These are phyloP conservation scores for Trametes pubescens DNA, from an alignment of 1,284 basidiomycete species.

Conservation along the genomic window DNA sequence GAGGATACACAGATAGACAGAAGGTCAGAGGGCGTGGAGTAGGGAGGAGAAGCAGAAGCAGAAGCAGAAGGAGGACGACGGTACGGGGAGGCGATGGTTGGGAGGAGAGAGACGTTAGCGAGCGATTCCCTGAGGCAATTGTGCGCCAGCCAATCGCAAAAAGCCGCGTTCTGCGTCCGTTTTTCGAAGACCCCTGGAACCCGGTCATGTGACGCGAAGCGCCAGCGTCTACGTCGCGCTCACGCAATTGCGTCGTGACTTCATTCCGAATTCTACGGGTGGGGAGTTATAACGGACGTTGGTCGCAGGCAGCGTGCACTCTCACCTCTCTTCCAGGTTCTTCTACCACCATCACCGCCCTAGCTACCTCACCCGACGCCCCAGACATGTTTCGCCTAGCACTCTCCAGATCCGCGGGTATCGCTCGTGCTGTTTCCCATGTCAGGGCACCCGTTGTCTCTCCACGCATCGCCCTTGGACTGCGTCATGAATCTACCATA, in stretches of 20 bases:
- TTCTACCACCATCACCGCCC: neutral
- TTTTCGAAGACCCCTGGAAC: slow-evolving; percentile 21
- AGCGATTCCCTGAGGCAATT: slow-evolving; percentile 44
- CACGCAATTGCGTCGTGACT: slow-evolving; percentile 27
- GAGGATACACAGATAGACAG: slow-evolving; percentile 11
- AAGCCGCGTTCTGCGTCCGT: slow-evolving; percentile 29
- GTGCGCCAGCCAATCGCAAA: slow-evolving; percentile 45
- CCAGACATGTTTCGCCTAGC: slow-evolving; percentile 36
- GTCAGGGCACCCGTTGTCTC: slow-evolving; percentile 13
- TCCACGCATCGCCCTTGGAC: slow-evolving; percentile 20
- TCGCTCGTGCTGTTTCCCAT: slow-evolving; percentile 6
- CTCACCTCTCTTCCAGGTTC: neutral
- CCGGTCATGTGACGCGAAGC: slow-evolving; percentile 13
- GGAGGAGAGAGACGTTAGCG: slow-evolving; percentile 20
- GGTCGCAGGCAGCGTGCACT: neutral
- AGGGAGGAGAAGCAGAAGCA: slow-evolving; percentile 5
- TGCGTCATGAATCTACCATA: slow-evolving; percentile 51
- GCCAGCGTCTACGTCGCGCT: slow-evolving; percentile 1
- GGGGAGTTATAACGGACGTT: neutral
- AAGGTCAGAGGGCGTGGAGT: slow-evolving; percentile 3
- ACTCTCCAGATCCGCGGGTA: slow-evolving; percentile 23
- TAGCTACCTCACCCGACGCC: neutral
- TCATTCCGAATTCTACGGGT: slow-evolving; percentile 20
- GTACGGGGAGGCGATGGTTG: slow-evolving; percentile 19
- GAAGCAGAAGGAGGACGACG: slow-evolving; percentile 6